These are phyloP conservation scores for Colletotrichum aenigma DNA, from an alignment of 2,329 filamentous ascomycete species.

Conservation along the genomic window DNA sequence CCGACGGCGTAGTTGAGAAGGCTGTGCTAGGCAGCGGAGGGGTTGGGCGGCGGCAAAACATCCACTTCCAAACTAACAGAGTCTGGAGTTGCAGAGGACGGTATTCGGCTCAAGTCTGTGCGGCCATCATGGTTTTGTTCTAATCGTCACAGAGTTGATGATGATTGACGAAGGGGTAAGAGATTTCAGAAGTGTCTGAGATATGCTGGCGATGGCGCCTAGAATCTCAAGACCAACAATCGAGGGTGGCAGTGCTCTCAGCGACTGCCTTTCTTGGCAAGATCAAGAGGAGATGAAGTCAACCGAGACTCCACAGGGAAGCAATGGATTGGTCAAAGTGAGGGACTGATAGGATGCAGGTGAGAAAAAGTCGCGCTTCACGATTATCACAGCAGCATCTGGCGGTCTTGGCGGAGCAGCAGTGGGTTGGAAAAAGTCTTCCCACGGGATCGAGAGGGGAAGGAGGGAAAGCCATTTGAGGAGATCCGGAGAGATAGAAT, in stretches of 20 bases:
- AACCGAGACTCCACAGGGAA: conserved; percentile 5
- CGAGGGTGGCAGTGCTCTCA: conserved; percentile 18
- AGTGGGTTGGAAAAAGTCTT: background rate
- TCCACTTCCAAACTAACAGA: background rate
- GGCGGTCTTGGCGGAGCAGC: conserved; percentile 7
- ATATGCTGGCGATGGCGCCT: background rate
- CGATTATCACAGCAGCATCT: conserved; percentile 3
- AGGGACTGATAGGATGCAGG: background rate
- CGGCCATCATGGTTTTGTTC: background rate
- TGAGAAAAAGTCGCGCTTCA: conserved; percentile 11
- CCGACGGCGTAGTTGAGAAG: background rate
- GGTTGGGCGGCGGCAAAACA: background rate
- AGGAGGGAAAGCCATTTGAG: conserved; percentile 2
- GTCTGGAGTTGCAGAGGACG: background rate
- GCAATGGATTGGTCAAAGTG: background rate
- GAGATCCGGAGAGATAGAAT: conserved; percentile 1
- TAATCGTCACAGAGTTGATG: background rate
- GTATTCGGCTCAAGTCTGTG: background rate
- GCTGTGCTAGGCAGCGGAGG: conserved; percentile 11
- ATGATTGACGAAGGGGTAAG: background rate
- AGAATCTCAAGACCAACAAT: background rate
- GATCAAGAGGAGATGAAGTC: conserved; percentile 12
- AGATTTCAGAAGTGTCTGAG: background rate
- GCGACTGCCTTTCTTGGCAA: conserved; percentile 20
- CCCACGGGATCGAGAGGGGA: conserved; percentile 11